A percentile compares a stretch with the other conserved stretches of the same genome.
phyloP scores from a whole-genome alignment of 1,284 basidiomycete species.

The Trichosporon sp. region DNA sequence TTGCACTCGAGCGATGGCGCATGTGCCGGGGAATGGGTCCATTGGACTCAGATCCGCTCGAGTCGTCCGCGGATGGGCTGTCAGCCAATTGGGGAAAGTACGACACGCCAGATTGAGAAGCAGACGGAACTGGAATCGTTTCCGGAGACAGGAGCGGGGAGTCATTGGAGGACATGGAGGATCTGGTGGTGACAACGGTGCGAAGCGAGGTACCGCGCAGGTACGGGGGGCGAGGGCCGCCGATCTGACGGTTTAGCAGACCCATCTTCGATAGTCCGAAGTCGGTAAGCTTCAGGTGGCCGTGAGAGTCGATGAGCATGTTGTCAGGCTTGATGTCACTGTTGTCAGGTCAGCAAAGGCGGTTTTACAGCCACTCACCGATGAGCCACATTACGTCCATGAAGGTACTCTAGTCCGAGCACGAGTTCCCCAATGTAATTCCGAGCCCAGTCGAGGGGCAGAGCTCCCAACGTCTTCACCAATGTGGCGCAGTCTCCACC shows the following conservation, averaged over 20 bases:
- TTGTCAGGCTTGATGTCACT: constrained; percentile 99
- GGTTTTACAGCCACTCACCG: too few species aligned
- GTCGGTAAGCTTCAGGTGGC: constrained; percentile 95
- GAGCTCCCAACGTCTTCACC: constrained; percentile 88
- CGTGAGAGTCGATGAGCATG: constrained; percentile 90
- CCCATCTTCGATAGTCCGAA: constrained; percentile 97
- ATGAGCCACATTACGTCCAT: constrained; percentile 92
- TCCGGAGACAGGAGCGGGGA: constrained; percentile 57
- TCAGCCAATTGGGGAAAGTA: constrained; percentile 64
- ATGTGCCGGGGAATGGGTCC: constrained; percentile 75
- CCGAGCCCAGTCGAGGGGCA: constrained; percentile 95
- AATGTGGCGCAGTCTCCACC: constrained; percentile 96
- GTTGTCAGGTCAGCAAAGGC: constrained; percentile 58
- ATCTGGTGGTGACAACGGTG: constrained; percentile 53
- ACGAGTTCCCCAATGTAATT: constrained; percentile 96
- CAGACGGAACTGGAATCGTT: constrained; percentile 55
- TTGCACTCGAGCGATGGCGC: constrained; percentile 60
- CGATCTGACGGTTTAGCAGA: constrained; percentile 92
- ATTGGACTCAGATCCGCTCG: constrained; percentile 83
- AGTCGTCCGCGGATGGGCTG: constrained; percentile 67
- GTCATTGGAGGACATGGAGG: constrained; percentile 71
- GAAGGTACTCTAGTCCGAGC: constrained; percentile 91
- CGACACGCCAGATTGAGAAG: constrained; percentile 64
- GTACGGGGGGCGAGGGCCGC: constrained; percentile 64
- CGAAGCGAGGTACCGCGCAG: constrained; percentile 53